These are phyloP conservation scores for Amyloporia xantha DNA, from an alignment of 768 basidiomycete species.

Conservation along the genomic window DNA sequence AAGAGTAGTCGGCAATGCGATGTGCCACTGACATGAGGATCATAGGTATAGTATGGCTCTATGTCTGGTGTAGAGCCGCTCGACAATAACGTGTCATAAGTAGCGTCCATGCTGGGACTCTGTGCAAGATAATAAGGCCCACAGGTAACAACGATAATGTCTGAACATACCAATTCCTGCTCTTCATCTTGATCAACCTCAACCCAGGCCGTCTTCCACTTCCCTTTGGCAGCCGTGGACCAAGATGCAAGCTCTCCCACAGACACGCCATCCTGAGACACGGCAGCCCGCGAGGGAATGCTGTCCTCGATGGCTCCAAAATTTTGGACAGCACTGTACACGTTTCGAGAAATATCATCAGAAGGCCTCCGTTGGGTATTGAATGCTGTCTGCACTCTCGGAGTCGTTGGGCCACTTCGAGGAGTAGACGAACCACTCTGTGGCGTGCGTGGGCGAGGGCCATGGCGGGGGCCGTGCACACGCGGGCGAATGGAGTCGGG, in stretches of 20 bases:
- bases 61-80: too few relatives aligned
- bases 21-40: conserved; percentile 8
- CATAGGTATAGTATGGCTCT: conserved; percentile 12
- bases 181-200: background rate
- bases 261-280: too few relatives aligned
- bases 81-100: too few relatives aligned
- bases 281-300: too few relatives aligned
- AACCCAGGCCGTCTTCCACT: conserved; percentile 12
- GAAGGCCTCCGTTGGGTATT: background rate
- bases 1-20: background rate
- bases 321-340: background rate
- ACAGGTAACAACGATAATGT: too few relatives aligned
- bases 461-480: background rate
- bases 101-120: too few relatives aligned
- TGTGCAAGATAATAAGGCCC: too few relatives aligned
- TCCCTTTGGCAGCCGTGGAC: conserved; percentile 15
- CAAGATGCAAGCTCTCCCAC: conserved; percentile 10
- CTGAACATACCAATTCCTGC: too few relatives aligned
- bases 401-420: background rate
- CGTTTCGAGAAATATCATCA: background rate
- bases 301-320: too few relatives aligned
- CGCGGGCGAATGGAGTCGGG: background rate
- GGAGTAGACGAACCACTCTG: background rate
- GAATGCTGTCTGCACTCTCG: background rate
- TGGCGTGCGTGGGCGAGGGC: conserved; percentile 1